phyloP scores from a whole-genome alignment of 2,329 filamentous ascomycete genomes.

The Dactylella cylindrospora region DNA sequence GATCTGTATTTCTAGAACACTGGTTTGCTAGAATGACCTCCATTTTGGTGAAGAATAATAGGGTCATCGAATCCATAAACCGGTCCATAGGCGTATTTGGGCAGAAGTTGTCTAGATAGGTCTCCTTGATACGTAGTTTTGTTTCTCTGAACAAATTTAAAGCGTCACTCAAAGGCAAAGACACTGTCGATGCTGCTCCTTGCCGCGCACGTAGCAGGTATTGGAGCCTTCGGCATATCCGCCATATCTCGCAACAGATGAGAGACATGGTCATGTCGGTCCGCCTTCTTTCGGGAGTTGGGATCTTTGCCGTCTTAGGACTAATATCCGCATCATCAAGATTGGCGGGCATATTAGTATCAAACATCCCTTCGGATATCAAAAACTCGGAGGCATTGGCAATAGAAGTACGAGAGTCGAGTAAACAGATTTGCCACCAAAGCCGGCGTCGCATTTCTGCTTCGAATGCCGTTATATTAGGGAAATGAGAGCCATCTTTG shows the following conservation, averaged over 20 bases:
- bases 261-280: slow-evolving; percentile 27
- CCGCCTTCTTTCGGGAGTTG: not conserved
- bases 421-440: slow-evolving; percentile 64
- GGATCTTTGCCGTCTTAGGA: slow-evolving; percentile 49
- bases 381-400: slow-evolving; percentile 66
- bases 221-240: slow-evolving; percentile 11
- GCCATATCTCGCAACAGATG: slow-evolving; percentile 33
- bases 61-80: slow-evolving; percentile 13
- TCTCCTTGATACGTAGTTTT: not conserved
- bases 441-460: slow-evolving; percentile 62
- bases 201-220: not conserved
- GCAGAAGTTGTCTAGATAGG: slow-evolving; percentile 3
- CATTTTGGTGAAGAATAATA: slow-evolving; percentile 23
- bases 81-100: slow-evolving; percentile 2
- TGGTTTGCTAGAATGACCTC: not conserved
- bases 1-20: not conserved
- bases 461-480: slow-evolving; percentile 60
- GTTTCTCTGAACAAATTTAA: not conserved
- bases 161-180: not conserved
- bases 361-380: slow-evolving; percentile 62
- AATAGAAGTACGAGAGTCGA: slow-evolving; percentile 64
- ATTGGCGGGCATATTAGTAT: slow-evolving; percentile 60
- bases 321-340: slow-evolving; percentile 57
- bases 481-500: slow-evolving; percentile 61
- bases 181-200: too few relatives aligned